Evolutionary conservation across 2,329 filamentous ascomycete genomes (phyloP).

Genomic region (Penicillium polonicum): DNA sequence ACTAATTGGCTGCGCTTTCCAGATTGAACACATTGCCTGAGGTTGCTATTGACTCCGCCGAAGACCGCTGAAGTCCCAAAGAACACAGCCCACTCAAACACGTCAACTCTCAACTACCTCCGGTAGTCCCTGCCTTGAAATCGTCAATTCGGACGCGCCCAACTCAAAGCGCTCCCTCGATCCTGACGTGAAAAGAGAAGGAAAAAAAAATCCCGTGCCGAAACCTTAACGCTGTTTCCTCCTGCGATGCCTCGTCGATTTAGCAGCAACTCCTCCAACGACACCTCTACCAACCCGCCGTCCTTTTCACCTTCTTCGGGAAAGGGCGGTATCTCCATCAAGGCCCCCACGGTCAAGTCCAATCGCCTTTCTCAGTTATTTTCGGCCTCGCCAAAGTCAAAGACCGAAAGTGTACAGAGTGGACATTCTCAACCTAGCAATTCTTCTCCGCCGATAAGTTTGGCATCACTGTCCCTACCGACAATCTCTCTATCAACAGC

Average conservation of each 20-base stretch:
- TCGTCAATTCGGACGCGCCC: background rate
- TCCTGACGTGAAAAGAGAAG: conserved; percentile 9
- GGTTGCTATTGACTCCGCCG: background rate
- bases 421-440: conserved; percentile 49
- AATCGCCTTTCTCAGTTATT: conserved; percentile 82
- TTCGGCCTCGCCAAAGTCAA: conserved; percentile 73
- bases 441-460: conserved; percentile 62
- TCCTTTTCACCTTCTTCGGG: conserved; percentile 53
- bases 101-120: background rate
- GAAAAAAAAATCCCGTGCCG: background rate
- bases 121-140: conserved; percentile 18
- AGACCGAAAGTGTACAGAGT: conserved; percentile 61
- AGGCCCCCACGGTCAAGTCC: conserved; percentile 58
- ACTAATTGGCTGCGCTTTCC: conserved; percentile 3
- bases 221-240: conserved; percentile 27
- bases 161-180: conserved; percentile 10
- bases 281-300: conserved; percentile 50
- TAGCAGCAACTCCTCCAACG: conserved; percentile 58
- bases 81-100: background rate
- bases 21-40: conserved; percentile 1
- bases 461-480: conserved; percentile 74
- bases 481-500: conserved; percentile 90
- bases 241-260: conserved; percentile 63
- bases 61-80: background rate
- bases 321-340: conserved; percentile 53